phyloP scores from a whole-genome alignment of 371 early-diverging fungal genomes.

The Batkoa obscura region DNA sequence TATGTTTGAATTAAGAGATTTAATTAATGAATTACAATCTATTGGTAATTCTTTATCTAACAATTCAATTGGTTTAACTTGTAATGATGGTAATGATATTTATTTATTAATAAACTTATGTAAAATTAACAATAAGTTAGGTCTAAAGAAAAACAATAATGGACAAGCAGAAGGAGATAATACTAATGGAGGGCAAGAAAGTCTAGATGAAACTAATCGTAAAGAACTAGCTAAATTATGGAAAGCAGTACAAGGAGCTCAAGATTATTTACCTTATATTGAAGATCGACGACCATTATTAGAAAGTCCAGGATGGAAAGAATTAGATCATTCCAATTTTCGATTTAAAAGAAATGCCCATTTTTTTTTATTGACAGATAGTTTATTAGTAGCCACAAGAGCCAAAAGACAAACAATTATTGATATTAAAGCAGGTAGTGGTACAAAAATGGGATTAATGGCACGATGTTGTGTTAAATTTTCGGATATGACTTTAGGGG shows the following conservation, averaged over 20 bases:
- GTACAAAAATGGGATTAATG: background rate
- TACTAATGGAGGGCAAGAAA: background rate
- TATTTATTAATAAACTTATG: too few species aligned
- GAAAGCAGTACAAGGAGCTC: conserved; percentile 1
- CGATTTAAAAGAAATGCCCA: conserved; percentile 4
- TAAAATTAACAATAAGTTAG: too few species aligned
- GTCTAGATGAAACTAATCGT: conserved; percentile 1
- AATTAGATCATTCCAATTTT: background rate
- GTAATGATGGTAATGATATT: too few species aligned
- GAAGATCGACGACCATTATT: background rate
- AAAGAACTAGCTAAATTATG: background rate
- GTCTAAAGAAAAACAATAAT: too few species aligned
- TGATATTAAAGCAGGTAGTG: background rate
- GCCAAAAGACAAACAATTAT: conserved; percentile 4
- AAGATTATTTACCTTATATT: conserved; percentile 3
- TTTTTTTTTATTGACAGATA: conserved; percentile 4
- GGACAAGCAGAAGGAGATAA: too few species aligned
- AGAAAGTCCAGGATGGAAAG: conserved; percentile 6
- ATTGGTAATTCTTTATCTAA: background rate
- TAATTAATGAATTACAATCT: background rate
- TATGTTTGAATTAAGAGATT: conserved; percentile 1
- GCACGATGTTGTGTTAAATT: conserved; percentile 1
- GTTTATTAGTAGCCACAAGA: background rate
- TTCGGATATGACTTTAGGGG: background rate
- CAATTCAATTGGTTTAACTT: too few species aligned